These are phyloP conservation scores for Penicillium griseofulvum DNA, from an alignment of 2,329 filamentous ascomycete genomes.

Conservation along the genomic window DNA sequence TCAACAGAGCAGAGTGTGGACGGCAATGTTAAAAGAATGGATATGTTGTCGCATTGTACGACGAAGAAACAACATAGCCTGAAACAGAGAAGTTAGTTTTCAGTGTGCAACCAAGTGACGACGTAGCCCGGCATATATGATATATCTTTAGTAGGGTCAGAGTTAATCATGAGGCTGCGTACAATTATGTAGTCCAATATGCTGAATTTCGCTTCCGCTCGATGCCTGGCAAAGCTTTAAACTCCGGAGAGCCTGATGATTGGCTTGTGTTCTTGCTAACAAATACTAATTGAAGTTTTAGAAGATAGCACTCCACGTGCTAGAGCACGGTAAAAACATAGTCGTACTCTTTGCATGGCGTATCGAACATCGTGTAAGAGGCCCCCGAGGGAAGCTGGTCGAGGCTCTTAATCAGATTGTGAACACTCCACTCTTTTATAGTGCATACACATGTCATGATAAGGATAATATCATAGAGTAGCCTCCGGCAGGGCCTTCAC, in stretches of 20 bases:
- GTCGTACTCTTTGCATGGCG: background rate
- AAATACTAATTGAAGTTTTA: background rate
- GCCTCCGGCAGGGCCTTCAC: background rate
- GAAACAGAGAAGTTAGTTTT: background rate
- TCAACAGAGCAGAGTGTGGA: background rate
- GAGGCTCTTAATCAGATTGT: background rate
- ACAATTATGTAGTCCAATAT: background rate
- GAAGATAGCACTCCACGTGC: background rate
- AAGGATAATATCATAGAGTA: background rate
- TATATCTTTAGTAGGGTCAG: background rate
- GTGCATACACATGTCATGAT: background rate
- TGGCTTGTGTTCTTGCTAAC: background rate
- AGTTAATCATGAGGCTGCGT: background rate
- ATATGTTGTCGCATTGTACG: background rate
- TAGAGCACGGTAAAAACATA: background rate
- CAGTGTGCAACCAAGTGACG: background rate
- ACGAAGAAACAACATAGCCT: background rate
- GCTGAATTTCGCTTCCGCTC: background rate
- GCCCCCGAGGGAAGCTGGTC: background rate
- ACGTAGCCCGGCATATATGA: background rate
- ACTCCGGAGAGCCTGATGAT: background rate
- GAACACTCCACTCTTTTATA: background rate
- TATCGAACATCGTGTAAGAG: background rate
- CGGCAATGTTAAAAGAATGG: background rate
- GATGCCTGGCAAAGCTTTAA: background rate